A percentile compares a stretch with the other conserved stretches of the same genome.
Evolutionary conservation across 2,329 filamentous ascomycete species (phyloP).

Genomic region (Fusarium austroafricanum): DNA sequence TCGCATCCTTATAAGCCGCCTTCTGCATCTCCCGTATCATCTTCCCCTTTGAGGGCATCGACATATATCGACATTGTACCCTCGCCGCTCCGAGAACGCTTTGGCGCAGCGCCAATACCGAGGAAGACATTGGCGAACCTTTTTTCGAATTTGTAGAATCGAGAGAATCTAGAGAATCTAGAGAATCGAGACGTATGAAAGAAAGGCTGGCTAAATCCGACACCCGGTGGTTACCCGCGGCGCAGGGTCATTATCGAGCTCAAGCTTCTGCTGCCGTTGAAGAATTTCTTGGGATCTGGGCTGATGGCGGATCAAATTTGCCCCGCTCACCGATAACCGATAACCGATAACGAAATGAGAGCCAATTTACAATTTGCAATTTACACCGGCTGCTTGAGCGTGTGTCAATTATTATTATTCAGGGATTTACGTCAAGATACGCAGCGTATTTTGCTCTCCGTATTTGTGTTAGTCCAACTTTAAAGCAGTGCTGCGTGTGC

Average conservation of each 20-base stretch:
- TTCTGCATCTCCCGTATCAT: conserved; percentile 49
- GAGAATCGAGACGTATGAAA: conserved; percentile 1
- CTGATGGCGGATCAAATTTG: too few species aligned
- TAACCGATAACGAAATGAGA: too few species aligned
- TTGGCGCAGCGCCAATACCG: conserved; percentile 35
- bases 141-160: background rate
- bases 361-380: too few species aligned
- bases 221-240: conserved; percentile 42
- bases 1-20: conserved; percentile 35
- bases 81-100: conserved; percentile 36
- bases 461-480: too few species aligned
- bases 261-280: conserved; percentile 23
- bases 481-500: too few species aligned
- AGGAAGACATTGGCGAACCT: conserved; percentile 34
- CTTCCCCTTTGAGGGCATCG: conserved; percentile 42
- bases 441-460: too few species aligned
- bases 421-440: too few species aligned
- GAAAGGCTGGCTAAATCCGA: background rate
- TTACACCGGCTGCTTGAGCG: too few species aligned
- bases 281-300: conserved; percentile 44
- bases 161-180: background rate
- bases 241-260: conserved; percentile 44
- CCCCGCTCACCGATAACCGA: too few species aligned
- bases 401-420: too few species aligned
- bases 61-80: conserved; percentile 44